Conservation (phyloP, 345 rosid species). For the Salix suchowensis region DNA sequence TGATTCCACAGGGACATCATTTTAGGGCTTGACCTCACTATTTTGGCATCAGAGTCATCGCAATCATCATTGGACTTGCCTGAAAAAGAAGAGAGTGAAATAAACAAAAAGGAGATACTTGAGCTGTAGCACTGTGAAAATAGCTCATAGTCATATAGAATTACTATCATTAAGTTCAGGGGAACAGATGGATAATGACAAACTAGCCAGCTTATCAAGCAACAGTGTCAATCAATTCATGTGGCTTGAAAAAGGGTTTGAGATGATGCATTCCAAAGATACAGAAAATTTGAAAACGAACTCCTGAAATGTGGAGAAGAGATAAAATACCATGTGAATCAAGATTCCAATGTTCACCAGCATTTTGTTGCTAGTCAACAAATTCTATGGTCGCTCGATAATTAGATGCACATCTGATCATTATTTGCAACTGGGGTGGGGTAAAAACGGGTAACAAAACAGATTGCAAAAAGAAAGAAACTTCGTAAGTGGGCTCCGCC, state of each 20-base stretch:
- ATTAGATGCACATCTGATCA: not conserved
- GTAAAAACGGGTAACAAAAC: not conserved
- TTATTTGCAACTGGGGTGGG: not conserved
- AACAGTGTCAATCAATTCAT: not conserved
- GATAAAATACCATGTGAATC: too few relatives aligned
- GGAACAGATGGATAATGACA: not conserved
- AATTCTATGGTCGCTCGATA: not conserved
- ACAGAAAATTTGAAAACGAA: too few relatives aligned
- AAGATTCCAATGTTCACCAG: too few relatives aligned
- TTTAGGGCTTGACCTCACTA: conserved; percentile 61
- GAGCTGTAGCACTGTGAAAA: not conserved
- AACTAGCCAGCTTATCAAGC: not conserved
- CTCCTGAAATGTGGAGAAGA: too few relatives aligned
- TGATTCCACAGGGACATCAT: conserved; percentile 72
- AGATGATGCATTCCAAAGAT: not conserved
- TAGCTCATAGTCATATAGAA: not conserved
- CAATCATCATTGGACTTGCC: conserved; percentile 21
- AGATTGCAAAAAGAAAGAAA: not conserved
- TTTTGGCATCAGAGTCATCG: conserved; percentile 15
- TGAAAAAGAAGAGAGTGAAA: conserved; percentile 19
- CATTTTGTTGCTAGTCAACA: not conserved
- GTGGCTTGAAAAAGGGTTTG: not conserved
- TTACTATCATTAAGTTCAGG: not conserved
- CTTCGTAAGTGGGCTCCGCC: not conserved
- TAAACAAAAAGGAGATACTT: not conserved